Base-by-base conservation (phyloP, 306 rosid genomes). In the Prosopis cineraria region DNA sequence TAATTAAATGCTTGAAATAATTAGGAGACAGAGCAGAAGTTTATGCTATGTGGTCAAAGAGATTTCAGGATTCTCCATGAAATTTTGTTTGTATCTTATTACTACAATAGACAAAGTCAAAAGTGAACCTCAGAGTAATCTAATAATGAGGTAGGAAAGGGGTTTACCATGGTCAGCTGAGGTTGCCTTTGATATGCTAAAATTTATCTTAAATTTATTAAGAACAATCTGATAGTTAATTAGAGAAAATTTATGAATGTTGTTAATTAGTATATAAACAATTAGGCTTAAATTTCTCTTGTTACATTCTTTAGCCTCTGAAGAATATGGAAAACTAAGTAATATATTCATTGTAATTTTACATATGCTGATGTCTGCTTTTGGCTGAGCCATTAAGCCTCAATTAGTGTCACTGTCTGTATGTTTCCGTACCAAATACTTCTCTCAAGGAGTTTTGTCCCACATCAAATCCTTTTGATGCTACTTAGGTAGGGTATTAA, bases 261-360 rank as follows among this genome's bases (percentile, higher is more conserved):
- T 20, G 53, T 34, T 41, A n/a, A 9, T 13, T 55, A 65, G 25
- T 25, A 66, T 58, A 40, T 29, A 65, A 75, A 45, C 62, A 37
- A 39, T 50, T 84, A 60, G 47, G 80, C 41, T 78, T 72, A 72
- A 37, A 36, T 36, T 76, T 59, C 70, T 3, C 37, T 73, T 62
- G 11, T 68, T 20, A 52, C 44, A 59, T n/a, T n/a, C n/a, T n/a
- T n/a, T n/a, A n/a, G n/a, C n/a, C n/a, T n/a, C n/a, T n/a, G n/a
- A n/a, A n/a, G n/a, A n/a, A n/a, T n/a, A n/a, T n/a, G n/a, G n/a
- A n/a, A n/a, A n/a, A n/a, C n/a, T n/a, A n/a, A n/a, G n/a, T n/a
- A n/a, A n/a, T n/a, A n/a, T n/a, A n/a, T 59, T 47, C 25, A 65
- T 53, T 48, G 55, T 48, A 63, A 16, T 31, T 39, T 17, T 31